phyloP scores from a whole-genome alignment of 78 protist species.

The Planoprotostelium fungivorum region DNA sequence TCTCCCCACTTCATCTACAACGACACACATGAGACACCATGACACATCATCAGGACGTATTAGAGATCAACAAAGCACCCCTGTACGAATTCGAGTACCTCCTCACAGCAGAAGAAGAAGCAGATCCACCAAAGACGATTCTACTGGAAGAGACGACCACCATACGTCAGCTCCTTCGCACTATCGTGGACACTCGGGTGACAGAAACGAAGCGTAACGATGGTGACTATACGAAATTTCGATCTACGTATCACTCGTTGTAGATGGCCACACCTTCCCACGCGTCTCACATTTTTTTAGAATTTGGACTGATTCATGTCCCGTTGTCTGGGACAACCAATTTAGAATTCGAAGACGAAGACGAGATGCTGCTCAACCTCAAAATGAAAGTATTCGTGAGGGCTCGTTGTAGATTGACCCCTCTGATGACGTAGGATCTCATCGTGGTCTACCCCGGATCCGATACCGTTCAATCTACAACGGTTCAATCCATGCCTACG shows the following conservation, averaged over 20 bases:
- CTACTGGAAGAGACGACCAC: neutral
- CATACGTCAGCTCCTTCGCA: neutral
- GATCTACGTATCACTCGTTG: too few species aligned
- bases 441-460: neutral
- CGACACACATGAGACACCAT: too few species aligned
- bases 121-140: neutral
- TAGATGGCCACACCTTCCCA: too few species aligned
- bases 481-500: neutral
- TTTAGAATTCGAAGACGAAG: neutral
- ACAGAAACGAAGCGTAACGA: too few species aligned
- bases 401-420: neutral
- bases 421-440: neutral
- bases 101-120: neutral
- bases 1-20: too few species aligned
- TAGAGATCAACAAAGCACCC: neutral
- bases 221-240: too few species aligned
- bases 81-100: neutral
- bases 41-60: neutral
- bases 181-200: neutral
- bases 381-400: neutral
- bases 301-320: neutral
- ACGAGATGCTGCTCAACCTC: neutral
- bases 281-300: too few species aligned
- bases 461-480: neutral
- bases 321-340: neutral